phyloP scores from a whole-genome alignment of 495 filamentous ascomycete species.

The Podospora anserina region DNA sequence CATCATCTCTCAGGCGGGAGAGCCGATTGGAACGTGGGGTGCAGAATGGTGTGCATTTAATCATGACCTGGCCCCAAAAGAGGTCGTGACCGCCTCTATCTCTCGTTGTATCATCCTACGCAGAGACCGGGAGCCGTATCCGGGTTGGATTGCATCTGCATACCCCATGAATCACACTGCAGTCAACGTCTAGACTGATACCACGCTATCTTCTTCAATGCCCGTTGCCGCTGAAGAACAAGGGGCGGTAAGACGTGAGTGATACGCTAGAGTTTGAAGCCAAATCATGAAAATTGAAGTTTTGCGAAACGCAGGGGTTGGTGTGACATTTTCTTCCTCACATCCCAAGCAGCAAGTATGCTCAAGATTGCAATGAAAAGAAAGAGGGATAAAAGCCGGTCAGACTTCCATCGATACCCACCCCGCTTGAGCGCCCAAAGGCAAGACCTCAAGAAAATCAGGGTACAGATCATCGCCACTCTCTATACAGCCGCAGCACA shows the following conservation, averaged over 20 bases:
- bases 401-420: constrained; percentile 63
- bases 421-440: constrained; percentile 54
- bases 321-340: constrained; percentile 39
- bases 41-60: not conserved
- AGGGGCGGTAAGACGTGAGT: no score
- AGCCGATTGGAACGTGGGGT: not conserved
- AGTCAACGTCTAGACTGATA: not conserved
- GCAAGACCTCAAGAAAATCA: constrained; percentile 45
- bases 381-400: constrained; percentile 46
- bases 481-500: constrained; percentile 48
- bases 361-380: constrained; percentile 49
- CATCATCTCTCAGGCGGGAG: not conserved
- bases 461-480: constrained; percentile 65
- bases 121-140: not conserved
- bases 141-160: not conserved
- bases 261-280: no score
- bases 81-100: not conserved
- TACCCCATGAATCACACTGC: not conserved
- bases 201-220: not conserved
- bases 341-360: constrained; percentile 32
- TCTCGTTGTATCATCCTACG: not conserved
- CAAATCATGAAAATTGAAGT: not conserved
- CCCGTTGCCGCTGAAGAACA: not conserved
- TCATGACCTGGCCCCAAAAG: not conserved
- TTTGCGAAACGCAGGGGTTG: no score